Evolutionary conservation across 2,329 filamentous ascomycete species (phyloP).

Genomic region (Leptographium wingfieldii): DNA sequence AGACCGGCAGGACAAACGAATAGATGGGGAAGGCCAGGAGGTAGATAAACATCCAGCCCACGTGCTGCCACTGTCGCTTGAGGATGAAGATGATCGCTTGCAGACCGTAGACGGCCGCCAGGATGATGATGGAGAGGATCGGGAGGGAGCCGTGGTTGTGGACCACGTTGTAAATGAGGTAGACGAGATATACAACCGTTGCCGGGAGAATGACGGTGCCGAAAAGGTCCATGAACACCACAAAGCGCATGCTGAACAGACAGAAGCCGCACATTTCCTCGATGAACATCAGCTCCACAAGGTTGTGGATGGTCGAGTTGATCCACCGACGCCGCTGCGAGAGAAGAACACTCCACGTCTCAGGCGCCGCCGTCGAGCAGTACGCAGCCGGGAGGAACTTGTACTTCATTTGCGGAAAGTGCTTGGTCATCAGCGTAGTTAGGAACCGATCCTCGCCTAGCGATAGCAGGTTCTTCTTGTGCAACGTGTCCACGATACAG

Average conservation of each 20-base stretch:
- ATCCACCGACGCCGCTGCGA: constrained; percentile 99
- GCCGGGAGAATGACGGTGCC: constrained; percentile 88
- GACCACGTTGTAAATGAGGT: constrained; percentile 71
- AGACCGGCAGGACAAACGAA: constrained; percentile 79
- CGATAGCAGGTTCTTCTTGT: constrained; percentile 90
- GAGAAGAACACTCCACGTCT: constrained; percentile 84
- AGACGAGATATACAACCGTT: constrained; percentile 75
- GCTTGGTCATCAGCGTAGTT: constrained; percentile 95
- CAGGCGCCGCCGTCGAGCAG: constrained; percentile 84
- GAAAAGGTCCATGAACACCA: constrained; percentile 87
- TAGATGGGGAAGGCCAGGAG: constrained; percentile 91
- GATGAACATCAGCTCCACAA: constrained; percentile 79
- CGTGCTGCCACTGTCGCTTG: constrained; percentile 94
- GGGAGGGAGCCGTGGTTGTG: constrained; percentile 64
- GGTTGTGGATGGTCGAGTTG: constrained; percentile 95
- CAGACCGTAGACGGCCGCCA: constrained; percentile 86
- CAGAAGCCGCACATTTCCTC: constrained; percentile 97
- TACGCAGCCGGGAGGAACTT: constrained; percentile 93
- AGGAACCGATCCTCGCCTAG: constrained; percentile 95
- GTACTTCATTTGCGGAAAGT: constrained; percentile 91
- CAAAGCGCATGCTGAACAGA: constrained; percentile 95
- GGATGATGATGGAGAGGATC: constrained; percentile 73
- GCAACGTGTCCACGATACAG: constrained; percentile 82
- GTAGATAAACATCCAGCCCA: constrained; percentile 99
- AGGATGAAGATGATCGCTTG: constrained; percentile 94